These are phyloP conservation scores for Keithomyces neogunnii DNA, from an alignment of 2,329 filamentous ascomycete species.

Conservation along the genomic window DNA sequence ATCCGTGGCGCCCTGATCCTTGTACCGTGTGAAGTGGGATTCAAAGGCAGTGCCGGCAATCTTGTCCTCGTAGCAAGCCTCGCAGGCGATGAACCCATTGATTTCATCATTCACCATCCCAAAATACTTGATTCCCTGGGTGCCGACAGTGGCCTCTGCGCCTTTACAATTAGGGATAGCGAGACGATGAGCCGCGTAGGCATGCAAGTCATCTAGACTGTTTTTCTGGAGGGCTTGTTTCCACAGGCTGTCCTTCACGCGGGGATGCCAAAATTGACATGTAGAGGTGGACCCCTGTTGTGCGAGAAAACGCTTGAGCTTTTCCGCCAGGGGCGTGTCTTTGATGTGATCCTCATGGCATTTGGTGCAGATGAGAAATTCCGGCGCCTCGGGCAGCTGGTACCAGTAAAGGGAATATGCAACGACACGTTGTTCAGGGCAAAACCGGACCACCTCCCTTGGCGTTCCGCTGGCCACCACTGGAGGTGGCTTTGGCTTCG, in stretches of 20 bases:
- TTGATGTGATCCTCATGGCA: slow-evolving; percentile 31
- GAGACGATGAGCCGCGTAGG: slow-evolving; percentile 20
- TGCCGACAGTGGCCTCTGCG: slow-evolving; percentile 7
- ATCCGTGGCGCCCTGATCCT: slow-evolving; percentile 16
- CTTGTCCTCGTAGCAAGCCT: slow-evolving; percentile 28
- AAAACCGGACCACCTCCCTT: slow-evolving; percentile 16
- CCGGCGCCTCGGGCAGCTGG: slow-evolving; percentile 15
- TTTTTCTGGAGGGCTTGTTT: slow-evolving; percentile 19
- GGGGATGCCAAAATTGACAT: slow-evolving; percentile 21
- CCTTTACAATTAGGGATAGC: slow-evolving; percentile 22
- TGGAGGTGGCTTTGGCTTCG: neutral
- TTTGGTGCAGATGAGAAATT: slow-evolving; percentile 29
- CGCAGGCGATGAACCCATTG: slow-evolving; percentile 25
- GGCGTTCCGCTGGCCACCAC: slow-evolving; percentile 15
- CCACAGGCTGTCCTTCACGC: slow-evolving; percentile 26
- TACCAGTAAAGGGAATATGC: slow-evolving; percentile 25
- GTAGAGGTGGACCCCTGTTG: slow-evolving; percentile 20
- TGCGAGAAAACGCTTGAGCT: slow-evolving; percentile 20
- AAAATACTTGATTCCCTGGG: slow-evolving; percentile 24
- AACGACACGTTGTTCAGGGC: slow-evolving; percentile 18
- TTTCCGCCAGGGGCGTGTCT: slow-evolving; percentile 16
- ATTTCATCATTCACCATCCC: slow-evolving; percentile 19
- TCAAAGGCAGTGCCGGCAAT: slow-evolving; percentile 21
- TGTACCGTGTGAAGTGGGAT: slow-evolving; percentile 17
- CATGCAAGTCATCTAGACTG: slow-evolving; percentile 15